These are phyloP conservation scores for Solanum piurae DNA, from an alignment of 257 asterid genomes.

Conservation along the genomic window DNA sequence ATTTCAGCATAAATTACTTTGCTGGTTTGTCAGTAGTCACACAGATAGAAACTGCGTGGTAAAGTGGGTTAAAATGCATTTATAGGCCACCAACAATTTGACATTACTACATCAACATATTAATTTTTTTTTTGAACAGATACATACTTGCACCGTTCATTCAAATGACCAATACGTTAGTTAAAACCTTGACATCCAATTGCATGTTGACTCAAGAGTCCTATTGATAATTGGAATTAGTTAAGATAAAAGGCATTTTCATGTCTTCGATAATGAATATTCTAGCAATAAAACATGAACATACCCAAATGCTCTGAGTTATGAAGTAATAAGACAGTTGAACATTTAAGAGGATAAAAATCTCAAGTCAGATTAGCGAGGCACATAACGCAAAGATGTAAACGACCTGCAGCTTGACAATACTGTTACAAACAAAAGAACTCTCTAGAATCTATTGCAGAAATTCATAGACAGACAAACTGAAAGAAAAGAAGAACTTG, in stretches of 20 bases:
- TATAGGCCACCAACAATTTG: neutral
- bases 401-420: neutral
- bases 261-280: neutral
- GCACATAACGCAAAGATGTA: neutral
- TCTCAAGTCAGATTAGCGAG: neutral
- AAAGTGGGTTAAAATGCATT: neutral
- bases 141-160: neutral
- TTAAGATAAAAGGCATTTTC: neutral
- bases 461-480: neutral
- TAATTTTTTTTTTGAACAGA: neutral
- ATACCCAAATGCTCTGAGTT: neutral
- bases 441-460: neutral
- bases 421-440: neutral
- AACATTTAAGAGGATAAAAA: neutral
- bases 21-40: neutral
- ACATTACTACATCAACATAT: neutral
- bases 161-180: neutral
- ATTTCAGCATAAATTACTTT: neutral
- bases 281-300: neutral
- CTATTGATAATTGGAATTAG: neutral
- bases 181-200: neutral
- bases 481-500: neutral
- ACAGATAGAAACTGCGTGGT: neutral
- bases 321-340: neutral
- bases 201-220: neutral